Evolutionary conservation across 2,329 filamentous ascomycete genomes (phyloP).

Genomic region (Fusarium sp.): DNA sequence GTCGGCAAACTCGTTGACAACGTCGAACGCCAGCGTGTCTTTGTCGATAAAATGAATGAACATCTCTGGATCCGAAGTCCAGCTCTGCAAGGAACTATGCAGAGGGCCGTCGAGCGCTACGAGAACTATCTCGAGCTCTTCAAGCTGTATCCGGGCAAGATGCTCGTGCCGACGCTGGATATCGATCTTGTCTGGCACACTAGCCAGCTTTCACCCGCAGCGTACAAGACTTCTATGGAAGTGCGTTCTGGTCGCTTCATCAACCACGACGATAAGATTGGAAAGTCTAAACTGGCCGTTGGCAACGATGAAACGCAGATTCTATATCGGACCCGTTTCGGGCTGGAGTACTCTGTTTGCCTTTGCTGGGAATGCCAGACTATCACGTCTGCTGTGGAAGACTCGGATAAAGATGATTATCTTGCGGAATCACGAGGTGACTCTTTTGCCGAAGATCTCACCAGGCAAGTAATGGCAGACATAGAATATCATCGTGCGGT

Average conservation of each 20-base stretch:
- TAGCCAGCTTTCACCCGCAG: constrained; percentile 51
- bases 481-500: constrained; percentile 27
- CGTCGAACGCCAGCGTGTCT: constrained; percentile 49
- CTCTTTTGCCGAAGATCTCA: neutral
- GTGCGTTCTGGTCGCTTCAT: constrained; percentile 44
- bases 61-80: constrained; percentile 54
- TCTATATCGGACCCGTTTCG: constrained; percentile 35
- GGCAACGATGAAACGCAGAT: constrained; percentile 30
- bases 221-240: constrained; percentile 41
- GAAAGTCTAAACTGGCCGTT: constrained; percentile 6
- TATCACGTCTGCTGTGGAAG: constrained; percentile 31
- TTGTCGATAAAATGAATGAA: constrained; percentile 54
- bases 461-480: constrained; percentile 7
- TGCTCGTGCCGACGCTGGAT: constrained; percentile 54
- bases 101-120: constrained; percentile 53
- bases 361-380: constrained; percentile 41
- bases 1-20: constrained; percentile 16
- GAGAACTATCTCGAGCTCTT: constrained; percentile 52
- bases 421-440: neutral
- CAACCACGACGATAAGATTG: constrained; percentile 41
- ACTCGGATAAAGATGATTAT: constrained; percentile 2
- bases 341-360: constrained; percentile 28
- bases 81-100: constrained; percentile 48
- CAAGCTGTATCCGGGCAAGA: constrained; percentile 49
- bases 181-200: constrained; percentile 58